phyloP scores from a whole-genome alignment of 2,329 filamentous ascomycete species.

The Aspergillus pseudotamarii region DNA sequence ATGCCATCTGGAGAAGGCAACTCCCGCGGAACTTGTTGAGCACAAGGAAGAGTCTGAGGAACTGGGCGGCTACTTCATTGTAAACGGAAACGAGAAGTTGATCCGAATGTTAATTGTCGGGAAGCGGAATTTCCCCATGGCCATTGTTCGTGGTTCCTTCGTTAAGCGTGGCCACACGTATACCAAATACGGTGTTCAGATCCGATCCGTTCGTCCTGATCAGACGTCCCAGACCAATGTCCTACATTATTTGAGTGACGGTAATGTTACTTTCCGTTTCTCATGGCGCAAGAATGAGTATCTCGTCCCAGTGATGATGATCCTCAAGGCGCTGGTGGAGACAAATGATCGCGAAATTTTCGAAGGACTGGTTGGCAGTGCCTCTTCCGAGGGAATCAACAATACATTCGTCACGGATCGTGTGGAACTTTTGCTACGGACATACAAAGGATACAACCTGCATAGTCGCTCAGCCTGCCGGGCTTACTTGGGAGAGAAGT shows the following conservation, averaged over 20 bases:
- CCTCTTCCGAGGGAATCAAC: constrained; percentile 73
- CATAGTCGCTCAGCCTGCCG: constrained; percentile 81
- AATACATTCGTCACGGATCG: constrained; percentile 96
- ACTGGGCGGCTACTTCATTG: constrained; percentile 92
- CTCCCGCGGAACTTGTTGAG: constrained; percentile 78
- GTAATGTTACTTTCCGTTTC: constrained; percentile 95
- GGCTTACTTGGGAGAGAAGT: constrained; percentile 86
- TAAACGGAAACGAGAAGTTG: constrained; percentile 97
- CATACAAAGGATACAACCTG: constrained; percentile 87
- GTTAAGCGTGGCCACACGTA: constrained; percentile 83
- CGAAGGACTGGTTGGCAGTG: constrained; percentile 81
- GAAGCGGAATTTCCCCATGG: constrained; percentile 91
- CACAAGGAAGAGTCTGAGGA: constrained; percentile 96
- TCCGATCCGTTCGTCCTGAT: constrained; percentile 91
- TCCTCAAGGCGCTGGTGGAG: constrained; percentile 90
- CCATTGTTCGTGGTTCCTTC: constrained; percentile 89
- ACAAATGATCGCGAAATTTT: constrained; percentile 97
- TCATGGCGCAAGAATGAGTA: constrained; percentile 98
- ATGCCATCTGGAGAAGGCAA: constrained; percentile 86
- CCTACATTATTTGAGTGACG: constrained; percentile 91
- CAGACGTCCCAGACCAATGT: constrained; percentile 98
- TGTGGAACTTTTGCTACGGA: constrained; percentile 86
- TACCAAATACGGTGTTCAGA: constrained; percentile 85
- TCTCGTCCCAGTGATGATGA: constrained; percentile 94
- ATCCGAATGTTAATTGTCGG: constrained; percentile 90